Conservation (phyloP, 306 rosid genomes). For the Corylus americana region DNA sequence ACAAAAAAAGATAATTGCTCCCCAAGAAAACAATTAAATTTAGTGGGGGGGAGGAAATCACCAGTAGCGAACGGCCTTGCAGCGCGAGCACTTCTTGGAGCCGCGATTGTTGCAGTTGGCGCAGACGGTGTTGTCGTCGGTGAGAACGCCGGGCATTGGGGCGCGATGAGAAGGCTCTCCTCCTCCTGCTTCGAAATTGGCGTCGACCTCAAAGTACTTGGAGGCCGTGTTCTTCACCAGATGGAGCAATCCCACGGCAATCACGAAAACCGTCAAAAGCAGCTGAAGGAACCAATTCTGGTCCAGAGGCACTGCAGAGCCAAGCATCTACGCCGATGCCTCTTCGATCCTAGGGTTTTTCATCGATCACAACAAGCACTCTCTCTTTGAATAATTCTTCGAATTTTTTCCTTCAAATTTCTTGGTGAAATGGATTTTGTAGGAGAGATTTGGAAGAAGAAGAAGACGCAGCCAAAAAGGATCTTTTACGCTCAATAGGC, state of each 20-base stretch:
- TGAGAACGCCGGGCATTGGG: conserved; percentile 58
- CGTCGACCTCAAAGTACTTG: conserved; percentile 85
- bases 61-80: conserved; percentile 89
- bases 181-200: conserved; percentile 56
- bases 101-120: conserved; percentile 51
- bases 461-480: not conserved
- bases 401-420: too few species aligned
- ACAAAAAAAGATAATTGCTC: not conserved
- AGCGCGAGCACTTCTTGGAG: conserved; percentile 74
- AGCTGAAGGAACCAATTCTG: conserved; percentile 83
- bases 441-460: too few species aligned
- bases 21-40: not conserved
- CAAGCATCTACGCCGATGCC: conserved; percentile 78
- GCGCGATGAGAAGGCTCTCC: conserved; percentile 37
- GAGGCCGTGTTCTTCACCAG: conserved; percentile 80
- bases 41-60: conserved; percentile 1
- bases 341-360: conserved; percentile 39
- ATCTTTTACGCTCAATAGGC: not conserved
- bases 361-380: conserved; percentile 41
- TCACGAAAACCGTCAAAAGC: conserved; percentile 44
- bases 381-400: not conserved
- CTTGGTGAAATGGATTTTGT: not conserved
- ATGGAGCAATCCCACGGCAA: conserved; percentile 55
- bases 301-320: conserved; percentile 71
- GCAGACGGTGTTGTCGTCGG: conserved; percentile 42